Conservation (phyloP, 2,329 filamentous ascomycete species). For the Colletotrichum eremochloae region DNA sequence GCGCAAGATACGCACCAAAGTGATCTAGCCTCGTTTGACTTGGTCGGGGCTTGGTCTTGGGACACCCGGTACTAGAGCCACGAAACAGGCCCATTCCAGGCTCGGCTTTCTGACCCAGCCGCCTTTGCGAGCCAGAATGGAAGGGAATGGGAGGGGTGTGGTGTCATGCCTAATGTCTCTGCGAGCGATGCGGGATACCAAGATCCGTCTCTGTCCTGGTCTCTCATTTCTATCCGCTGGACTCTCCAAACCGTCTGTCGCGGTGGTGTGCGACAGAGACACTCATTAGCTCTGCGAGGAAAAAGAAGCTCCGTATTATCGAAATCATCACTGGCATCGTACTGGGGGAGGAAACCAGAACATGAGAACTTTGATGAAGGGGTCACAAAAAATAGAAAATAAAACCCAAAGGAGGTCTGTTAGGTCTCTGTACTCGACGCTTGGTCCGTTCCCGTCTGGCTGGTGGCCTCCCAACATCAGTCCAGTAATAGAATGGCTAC, state of each 20-base stretch:
- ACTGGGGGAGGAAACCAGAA: not conserved
- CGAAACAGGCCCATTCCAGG: constrained; percentile 36
- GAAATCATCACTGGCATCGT: not conserved
- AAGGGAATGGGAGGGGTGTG: not conserved
- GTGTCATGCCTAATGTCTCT: constrained; percentile 27
- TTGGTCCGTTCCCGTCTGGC: not conserved
- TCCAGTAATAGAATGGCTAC: constrained; percentile 10
- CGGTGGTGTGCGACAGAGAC: constrained; percentile 35
- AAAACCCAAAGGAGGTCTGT: not conserved
- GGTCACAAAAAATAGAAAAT: not conserved
- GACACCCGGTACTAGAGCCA: constrained; percentile 35
- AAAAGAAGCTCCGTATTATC: not conserved
- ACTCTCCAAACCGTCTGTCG: constrained; percentile 30
- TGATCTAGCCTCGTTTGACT: constrained; percentile 20
- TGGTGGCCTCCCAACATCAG: constrained; percentile 27
- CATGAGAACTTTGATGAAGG: not conserved
- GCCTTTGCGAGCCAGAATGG: not conserved
- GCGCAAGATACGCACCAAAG: constrained; percentile 35
- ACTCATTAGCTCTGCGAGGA: not conserved
- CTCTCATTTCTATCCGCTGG: constrained; percentile 33
- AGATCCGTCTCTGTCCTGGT: constrained; percentile 32
- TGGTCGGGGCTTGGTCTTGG: constrained; percentile 16
- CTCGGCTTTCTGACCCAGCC: constrained; percentile 8
- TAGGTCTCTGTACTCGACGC: constrained; percentile 11
- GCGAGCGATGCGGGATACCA: constrained; percentile 33